Base-by-base conservation (phyloP, 2,329 filamentous ascomycete genomes). In the Diatrype stigma region DNA sequence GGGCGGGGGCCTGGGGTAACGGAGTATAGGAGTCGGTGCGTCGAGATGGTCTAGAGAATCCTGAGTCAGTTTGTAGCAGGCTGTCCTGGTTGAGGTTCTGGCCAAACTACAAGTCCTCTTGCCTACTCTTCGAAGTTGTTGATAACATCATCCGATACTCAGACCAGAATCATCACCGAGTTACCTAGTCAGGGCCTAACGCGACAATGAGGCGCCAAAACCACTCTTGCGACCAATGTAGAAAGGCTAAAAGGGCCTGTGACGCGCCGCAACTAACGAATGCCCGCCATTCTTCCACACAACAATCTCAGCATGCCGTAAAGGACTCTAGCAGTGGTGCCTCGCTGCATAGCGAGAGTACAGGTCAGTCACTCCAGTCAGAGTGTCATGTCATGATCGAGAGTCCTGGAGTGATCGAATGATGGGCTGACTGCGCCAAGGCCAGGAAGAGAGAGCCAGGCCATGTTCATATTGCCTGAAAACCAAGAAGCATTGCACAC, bases 201-300 rank as follows among this genome's bases (percentile, higher is more conserved):
- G 42, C 34, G 21, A 44, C 19, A 14, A 54, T 58, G 53, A 52
- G 58, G 10, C 48, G 53, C 19, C 52, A 59, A 45, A 63, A 44
- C 22, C 56, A 57, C 37, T 56, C 57, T 16, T 63, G 60, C 42
- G 60, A 63, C 38, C 60, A 63, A 45, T 63, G 60, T 46, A 53
- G 60, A 44, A 61, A 56, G 47, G 56, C 59, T 2, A 63, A 63
- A 21, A 38, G 59, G 47, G 60, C 58, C 21, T 63, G 59, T 35
- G 60, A 63, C 44, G 57, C 56, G 2, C 46, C 46, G 6, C 5
- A 14, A 12, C 23, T 49, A 42, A 44, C 17, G 6, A 48, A 45
- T 37, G 19, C 38, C 2, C 45, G 17, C 12, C 45, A 17, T 23
- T n/a, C 3, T 30, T 35, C 45, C 23, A 38, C 32, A 23, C 14